Conservation (phyloP, 768 basidiomycete species). For the Fomitopsis serialis region DNA sequence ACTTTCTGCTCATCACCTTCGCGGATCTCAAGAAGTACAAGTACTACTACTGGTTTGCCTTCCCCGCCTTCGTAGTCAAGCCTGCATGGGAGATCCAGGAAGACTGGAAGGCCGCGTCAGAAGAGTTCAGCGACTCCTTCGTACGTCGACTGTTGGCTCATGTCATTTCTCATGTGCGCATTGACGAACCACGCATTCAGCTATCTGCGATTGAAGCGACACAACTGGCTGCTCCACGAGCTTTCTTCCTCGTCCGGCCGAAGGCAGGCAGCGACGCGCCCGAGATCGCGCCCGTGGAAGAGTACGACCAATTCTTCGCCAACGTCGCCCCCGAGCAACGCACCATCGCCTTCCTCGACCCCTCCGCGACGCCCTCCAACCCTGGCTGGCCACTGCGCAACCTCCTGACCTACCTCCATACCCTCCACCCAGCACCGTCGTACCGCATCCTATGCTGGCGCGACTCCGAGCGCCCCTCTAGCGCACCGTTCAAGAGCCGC, state of each 20-base stretch:
- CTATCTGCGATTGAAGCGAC: constrained; percentile 48
- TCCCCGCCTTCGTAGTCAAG: constrained; percentile 86
- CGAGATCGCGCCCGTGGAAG: constrained; percentile 48
- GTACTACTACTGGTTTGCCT: constrained; percentile 98
- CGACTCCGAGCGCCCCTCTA: constrained; percentile 42
- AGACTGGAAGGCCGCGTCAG: constrained; percentile 52
- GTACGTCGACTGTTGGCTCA: constrained; percentile 36
- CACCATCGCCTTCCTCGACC: constrained; percentile 47
- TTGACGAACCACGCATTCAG: constrained; percentile 24
- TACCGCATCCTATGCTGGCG: constrained; percentile 77
- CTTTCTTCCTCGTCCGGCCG: constrained; percentile 61
- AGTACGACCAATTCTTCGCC: constrained; percentile 54
- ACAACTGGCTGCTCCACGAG: constrained; percentile 33
- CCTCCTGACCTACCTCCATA: constrained; percentile 75
- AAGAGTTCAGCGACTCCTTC: constrained; percentile 35
- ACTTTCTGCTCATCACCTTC: constrained; percentile 87
- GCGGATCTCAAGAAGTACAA: constrained; percentile 98
- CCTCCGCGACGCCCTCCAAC: constrained; percentile 56
- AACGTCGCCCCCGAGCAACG: constrained; percentile 31
- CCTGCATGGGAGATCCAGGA: constrained; percentile 84
- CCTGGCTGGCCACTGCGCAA: constrained; percentile 88
- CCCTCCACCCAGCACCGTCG: constrained; percentile 40
- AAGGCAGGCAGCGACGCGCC: constrained; percentile 21
- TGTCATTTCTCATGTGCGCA: background rate
- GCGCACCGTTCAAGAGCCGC: constrained; percentile 53